Conservation (phyloP, 495 filamentous ascomycete species). For the Podospora pseudoanserina region DNA sequence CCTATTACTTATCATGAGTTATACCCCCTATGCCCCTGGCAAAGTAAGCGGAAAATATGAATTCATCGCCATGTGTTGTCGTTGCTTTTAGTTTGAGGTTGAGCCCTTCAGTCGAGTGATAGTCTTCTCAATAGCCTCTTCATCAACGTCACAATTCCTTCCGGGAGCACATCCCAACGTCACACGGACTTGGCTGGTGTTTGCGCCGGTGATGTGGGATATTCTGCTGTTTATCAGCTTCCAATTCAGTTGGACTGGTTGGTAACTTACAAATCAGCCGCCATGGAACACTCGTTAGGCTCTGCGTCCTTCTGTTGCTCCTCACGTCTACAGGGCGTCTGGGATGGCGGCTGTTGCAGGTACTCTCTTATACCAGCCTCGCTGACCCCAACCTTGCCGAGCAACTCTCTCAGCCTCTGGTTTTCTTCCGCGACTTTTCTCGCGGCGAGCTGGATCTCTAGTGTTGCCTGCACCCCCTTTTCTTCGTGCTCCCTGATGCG, state of each 20-base stretch:
- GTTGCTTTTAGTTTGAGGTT: neutral
- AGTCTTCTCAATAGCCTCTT: constrained; percentile 1
- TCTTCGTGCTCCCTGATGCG: constrained; percentile 58
- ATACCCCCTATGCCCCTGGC: neutral
- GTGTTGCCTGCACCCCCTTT: constrained; percentile 53
- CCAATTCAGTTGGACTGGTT: too few relatives aligned
- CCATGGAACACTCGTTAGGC: constrained; percentile 12
- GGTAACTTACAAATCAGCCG: constrained; percentile 15
- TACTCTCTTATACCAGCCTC: constrained; percentile 24
- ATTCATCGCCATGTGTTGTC: neutral
- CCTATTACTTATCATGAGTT: neutral
- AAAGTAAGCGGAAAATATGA: neutral
- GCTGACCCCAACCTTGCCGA: constrained; percentile 24
- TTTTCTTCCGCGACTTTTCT: constrained; percentile 63
- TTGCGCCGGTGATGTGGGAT: constrained; percentile 15
- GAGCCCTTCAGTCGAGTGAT: neutral
- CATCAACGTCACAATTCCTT: constrained; percentile 13
- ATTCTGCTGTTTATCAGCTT: constrained; percentile 7
- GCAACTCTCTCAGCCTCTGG: constrained; percentile 31
- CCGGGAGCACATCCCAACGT: constrained; percentile 16
- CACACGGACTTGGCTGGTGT: constrained; percentile 13
- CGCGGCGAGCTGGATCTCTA: constrained; percentile 62
- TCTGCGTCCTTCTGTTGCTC: neutral
- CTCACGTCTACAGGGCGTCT: neutral
- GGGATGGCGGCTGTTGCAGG: neutral